These are phyloP conservation scores for Hirsutella rhossiliensis DNA, from an alignment of 2,329 filamentous ascomycete species.

Conservation along the genomic window DNA sequence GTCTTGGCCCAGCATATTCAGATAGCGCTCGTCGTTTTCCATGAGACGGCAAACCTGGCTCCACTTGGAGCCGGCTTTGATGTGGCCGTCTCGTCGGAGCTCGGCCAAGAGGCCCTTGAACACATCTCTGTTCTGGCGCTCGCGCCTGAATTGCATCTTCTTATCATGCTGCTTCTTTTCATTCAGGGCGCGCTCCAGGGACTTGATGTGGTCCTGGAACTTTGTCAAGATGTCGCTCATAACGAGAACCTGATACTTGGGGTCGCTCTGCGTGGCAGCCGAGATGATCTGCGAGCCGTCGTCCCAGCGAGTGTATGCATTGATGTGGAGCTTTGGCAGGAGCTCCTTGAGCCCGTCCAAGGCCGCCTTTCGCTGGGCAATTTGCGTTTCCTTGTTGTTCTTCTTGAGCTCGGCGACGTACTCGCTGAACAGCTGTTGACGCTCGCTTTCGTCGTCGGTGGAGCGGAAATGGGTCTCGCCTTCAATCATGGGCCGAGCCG, in stretches of 20 bases:
- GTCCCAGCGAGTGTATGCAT: conserved; percentile 90
- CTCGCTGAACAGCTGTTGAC: conserved; percentile 83
- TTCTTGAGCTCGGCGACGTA: conserved; percentile 81
- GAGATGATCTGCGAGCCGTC: conserved; percentile 78
- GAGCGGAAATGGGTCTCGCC: conserved; percentile 92
- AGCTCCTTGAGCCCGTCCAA: conserved; percentile 74
- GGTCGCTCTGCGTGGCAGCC: conserved; percentile 64
- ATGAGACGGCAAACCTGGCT: conserved; percentile 64
- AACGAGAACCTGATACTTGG: conserved; percentile 75
- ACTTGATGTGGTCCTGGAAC: conserved; percentile 92
- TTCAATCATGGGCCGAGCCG: conserved; percentile 84
- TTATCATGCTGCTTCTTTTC: conserved; percentile 83
- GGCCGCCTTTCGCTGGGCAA: conserved; percentile 60
- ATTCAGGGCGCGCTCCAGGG: conserved; percentile 82
- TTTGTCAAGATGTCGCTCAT: conserved; percentile 84
- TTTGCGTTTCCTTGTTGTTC: conserved; percentile 63
- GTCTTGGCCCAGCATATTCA: conserved; percentile 67
- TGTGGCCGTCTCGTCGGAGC: conserved; percentile 61
- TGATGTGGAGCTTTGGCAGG: conserved; percentile 67
- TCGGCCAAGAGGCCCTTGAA: conserved; percentile 67
- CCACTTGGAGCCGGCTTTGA: conserved; percentile 89
- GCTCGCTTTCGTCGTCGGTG: conserved; percentile 76
- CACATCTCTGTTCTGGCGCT: conserved; percentile 75
- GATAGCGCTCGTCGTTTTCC: conserved; percentile 71
- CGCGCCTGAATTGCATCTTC: conserved; percentile 63